phyloP scores from a whole-genome alignment of 2,329 filamentous ascomycete species.

The Paraphoma sp. region DNA sequence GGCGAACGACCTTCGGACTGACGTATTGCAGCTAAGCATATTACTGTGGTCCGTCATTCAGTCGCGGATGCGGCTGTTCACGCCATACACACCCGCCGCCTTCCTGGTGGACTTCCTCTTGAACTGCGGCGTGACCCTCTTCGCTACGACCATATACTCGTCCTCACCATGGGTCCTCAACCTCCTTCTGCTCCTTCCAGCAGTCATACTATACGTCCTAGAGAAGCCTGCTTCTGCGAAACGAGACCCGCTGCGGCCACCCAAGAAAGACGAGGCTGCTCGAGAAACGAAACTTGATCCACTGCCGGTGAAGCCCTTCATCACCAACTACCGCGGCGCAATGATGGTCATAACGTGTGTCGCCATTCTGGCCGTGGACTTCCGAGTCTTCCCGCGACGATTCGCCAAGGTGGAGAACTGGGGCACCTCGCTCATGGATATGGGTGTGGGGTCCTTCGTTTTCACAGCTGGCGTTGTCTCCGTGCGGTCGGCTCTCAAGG shows the following conservation, averaged over 20 bases:
- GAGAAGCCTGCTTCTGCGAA: slow-evolving; percentile 26
- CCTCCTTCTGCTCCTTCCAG: slow-evolving; percentile 75
- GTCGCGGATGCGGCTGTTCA: slow-evolving; percentile 83
- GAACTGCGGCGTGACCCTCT: slow-evolving; percentile 81
- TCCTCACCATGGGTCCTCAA: slow-evolving; percentile 75
- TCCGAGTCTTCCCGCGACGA: slow-evolving; percentile 86
- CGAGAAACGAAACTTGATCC: slow-evolving; percentile 49
- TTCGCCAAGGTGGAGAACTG: slow-evolving; percentile 99
- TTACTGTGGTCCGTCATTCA: slow-evolving; percentile 91
- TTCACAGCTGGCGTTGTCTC: slow-evolving; percentile 93
- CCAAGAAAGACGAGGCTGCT: slow-evolving; percentile 22
- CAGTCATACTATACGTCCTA: slow-evolving; percentile 65
- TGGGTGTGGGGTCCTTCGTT: slow-evolving; percentile 96
- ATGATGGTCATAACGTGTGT: slow-evolving; percentile 93
- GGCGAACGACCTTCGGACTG: slow-evolving; percentile 22
- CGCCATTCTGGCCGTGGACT: slow-evolving; percentile 96
- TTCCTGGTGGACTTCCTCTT: slow-evolving; percentile 84
- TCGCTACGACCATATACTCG: slow-evolving; percentile 86
- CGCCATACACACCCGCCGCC: slow-evolving; percentile 71
- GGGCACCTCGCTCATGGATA: slow-evolving; percentile 98
- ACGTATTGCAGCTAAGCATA: slow-evolving; percentile 70
- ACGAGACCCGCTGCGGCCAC: slow-evolving; percentile 24
- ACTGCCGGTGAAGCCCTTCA: slow-evolving; percentile 85
- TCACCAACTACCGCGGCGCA: slow-evolving; percentile 87
- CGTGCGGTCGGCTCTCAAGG: slow-evolving; percentile 78